Base-by-base conservation (phyloP, 2,329 filamentous ascomycete species). In the Clarireedia hainanense region DNA sequence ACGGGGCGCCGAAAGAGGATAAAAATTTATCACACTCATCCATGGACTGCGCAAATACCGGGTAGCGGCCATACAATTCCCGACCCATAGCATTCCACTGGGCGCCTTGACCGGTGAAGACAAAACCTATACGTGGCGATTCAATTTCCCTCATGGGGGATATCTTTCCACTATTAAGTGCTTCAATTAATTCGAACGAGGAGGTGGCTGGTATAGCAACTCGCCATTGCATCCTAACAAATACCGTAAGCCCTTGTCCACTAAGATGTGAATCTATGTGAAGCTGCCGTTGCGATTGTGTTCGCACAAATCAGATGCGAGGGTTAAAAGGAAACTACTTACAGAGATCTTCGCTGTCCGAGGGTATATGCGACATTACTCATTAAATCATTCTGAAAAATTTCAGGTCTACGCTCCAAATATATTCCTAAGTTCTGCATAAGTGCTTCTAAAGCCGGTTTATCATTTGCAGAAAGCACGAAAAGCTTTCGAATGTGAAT, bases 41-140 rank as follows among this genome's bases (percentile, higher is more conserved):
- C 65, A 68, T 5, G 57, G 57, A 27, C 60, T 63, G 14, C 72
- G 66, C 64, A 53, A 72, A 74, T 12, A 71, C 56, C 0, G 68
- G 64, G 52, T 71, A 69, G 5, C 46, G 27, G 6, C 47, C 39
- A 9, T 68, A 48, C 4, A 65, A 48, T 23, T 63, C 62, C 2
- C 39, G 39, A 6, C 63, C 63, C 63, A 65, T 65, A 5, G 50
- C 47, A n/a, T 48, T 30, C 62, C 62, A 64, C 45, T 63, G 61
- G 3, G 61, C 61, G 4, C 61, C 61, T 45, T 63, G 61, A 12
- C 61, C 61, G 3, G 57, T 63, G 45, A 63, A 63, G 5, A 61
- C 57, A 34, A 53, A 60, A 10, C 58, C 56, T 20, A 60, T 46
- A 14, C 50, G 26, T 4, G 56, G 55, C 34, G 61, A 37, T 26